These are phyloP conservation scores for Arthrobotrys pseudoclavata DNA, from an alignment of 2,329 filamentous ascomycete species.

Conservation along the genomic window DNA sequence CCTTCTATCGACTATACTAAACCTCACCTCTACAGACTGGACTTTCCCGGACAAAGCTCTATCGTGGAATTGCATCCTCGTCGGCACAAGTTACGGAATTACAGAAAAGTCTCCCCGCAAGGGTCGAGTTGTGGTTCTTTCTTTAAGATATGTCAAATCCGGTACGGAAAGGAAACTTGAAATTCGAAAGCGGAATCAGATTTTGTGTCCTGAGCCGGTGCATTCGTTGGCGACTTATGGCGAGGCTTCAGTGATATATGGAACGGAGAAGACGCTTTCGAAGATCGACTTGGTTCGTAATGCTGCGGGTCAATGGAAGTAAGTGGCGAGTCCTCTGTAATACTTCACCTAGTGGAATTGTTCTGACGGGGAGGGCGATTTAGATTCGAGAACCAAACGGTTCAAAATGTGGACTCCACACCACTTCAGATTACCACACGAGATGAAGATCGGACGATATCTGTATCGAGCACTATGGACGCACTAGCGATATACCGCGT, in stretches of 20 bases:
- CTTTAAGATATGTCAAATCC: constrained; percentile 32
- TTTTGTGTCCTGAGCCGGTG: constrained; percentile 62
- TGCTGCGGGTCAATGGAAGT: constrained; percentile 44
- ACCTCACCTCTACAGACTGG: constrained; percentile 30
- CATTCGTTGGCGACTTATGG: constrained; percentile 63
- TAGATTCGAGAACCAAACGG: constrained; percentile 37
- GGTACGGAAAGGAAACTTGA: constrained; percentile 51
- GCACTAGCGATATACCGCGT: constrained; percentile 36
- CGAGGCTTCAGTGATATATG: constrained; percentile 48
- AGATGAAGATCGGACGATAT: constrained; percentile 23
- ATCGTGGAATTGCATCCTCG: constrained; percentile 61
- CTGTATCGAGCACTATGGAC: constrained; percentile 43
- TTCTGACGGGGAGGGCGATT: not conserved
- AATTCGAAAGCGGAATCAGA: constrained; percentile 62
- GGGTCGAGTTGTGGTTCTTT: constrained; percentile 63
- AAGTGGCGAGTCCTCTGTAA: not conserved
- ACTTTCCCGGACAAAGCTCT: constrained; percentile 35
- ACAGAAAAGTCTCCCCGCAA: constrained; percentile 46
- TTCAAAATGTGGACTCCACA: constrained; percentile 28
- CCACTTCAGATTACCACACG: constrained; percentile 46
- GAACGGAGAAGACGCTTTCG: constrained; percentile 34
- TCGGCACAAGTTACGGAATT: constrained; percentile 62
- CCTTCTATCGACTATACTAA: not conserved
- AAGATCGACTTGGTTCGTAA: constrained; percentile 44
- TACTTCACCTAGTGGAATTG: not conserved